These are phyloP conservation scores for Polychaeton citri DNA, from an alignment of 2,329 filamentous ascomycete genomes.

Conservation along the genomic window DNA sequence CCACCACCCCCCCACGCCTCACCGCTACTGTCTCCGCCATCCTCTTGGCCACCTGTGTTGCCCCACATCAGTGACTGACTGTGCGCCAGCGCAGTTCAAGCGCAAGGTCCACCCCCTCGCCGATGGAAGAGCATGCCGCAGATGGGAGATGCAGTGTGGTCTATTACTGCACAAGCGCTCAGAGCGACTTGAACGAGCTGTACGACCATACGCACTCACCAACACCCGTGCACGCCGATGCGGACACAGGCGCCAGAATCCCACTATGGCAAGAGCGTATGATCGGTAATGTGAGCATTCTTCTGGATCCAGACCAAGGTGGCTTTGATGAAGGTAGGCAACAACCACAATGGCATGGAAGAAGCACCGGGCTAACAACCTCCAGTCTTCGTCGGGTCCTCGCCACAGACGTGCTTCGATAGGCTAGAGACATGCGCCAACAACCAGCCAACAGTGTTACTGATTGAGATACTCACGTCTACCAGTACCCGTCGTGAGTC, in stretches of 20 bases:
- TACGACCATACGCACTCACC: constrained; percentile 7
- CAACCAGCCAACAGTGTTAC: constrained; percentile 12
- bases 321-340: constrained; percentile 18
- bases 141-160: constrained; percentile 14
- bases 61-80: too few species aligned
- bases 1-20: not conserved
- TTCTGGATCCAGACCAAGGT: constrained; percentile 20
- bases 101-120: not conserved
- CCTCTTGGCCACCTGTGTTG: not conserved
- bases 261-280: constrained; percentile 8
- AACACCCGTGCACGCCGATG: too few species aligned
- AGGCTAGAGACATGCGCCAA: constrained; percentile 13
- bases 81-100: too few species aligned
- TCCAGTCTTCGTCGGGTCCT: constrained; percentile 18
- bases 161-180: constrained; percentile 16
- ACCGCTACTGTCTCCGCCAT: not conserved
- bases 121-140: not conserved
- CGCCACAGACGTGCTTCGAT: constrained; percentile 12
- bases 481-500: not conserved
- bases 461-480: constrained; percentile 11
- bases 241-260: too few species aligned
- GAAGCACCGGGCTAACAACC: constrained; percentile 6
- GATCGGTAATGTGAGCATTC: constrained; percentile 14
- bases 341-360: not conserved
- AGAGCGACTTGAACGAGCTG: constrained; percentile 11